phyloP scores from a whole-genome alignment of 2,329 filamentous ascomycete species.

The Paecilomyces niveus region DNA sequence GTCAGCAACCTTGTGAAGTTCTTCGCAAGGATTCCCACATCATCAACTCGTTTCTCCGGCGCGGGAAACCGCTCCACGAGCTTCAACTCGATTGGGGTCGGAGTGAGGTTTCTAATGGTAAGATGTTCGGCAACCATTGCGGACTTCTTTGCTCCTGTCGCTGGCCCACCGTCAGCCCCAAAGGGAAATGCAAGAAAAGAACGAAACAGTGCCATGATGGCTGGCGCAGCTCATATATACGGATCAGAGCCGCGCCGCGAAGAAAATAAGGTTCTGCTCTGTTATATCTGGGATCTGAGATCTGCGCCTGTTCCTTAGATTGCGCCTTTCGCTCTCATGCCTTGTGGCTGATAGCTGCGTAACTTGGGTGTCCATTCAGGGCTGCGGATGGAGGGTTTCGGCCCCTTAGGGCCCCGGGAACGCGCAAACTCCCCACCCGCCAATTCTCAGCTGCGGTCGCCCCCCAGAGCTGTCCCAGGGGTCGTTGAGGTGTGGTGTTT shows the following conservation, averaged over 20 bases:
- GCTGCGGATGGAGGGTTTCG: background rate
- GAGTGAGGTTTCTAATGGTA: slow-evolving; percentile 75
- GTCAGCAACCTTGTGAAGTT: slow-evolving; percentile 40
- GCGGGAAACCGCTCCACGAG: slow-evolving; percentile 65
- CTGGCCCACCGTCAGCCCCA: background rate
- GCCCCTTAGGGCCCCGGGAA: slow-evolving; percentile 2
- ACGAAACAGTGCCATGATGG: background rate
- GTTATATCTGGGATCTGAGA: background rate
- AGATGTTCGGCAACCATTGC: slow-evolving; percentile 42
- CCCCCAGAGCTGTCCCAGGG: background rate
- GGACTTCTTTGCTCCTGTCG: background rate
- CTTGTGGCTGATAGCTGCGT: background rate
- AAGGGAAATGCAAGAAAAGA: background rate
- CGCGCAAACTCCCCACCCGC: background rate
- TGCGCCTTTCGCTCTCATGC: background rate
- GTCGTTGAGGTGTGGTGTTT: background rate
- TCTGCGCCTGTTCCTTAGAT: background rate
- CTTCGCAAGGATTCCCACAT: slow-evolving; percentile 38
- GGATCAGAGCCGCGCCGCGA: background rate
- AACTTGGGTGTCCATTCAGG: background rate
- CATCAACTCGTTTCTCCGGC: slow-evolving; percentile 32
- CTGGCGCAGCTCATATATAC: background rate
- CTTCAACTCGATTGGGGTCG: slow-evolving; percentile 64
- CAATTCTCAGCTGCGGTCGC: background rate
- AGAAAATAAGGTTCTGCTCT: background rate